These are phyloP conservation scores for Nakataea oryzae DNA, from an alignment of 2,329 filamentous ascomycete species.

Conservation along the genomic window DNA sequence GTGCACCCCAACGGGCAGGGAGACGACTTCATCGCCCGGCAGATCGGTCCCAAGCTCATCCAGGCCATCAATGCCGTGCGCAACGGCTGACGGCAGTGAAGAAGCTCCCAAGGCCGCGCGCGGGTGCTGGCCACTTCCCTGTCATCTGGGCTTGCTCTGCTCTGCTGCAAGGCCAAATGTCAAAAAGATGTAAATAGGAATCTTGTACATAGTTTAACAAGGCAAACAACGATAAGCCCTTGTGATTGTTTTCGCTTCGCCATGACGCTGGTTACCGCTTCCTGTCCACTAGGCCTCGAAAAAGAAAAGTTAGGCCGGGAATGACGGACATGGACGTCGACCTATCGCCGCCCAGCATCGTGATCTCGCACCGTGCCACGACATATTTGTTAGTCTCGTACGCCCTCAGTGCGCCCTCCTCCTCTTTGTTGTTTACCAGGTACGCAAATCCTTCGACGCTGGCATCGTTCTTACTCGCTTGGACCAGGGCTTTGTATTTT, in stretches of 20 bases:
- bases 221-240: too few species aligned
- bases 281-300: not conserved
- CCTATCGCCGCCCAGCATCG: not conserved
- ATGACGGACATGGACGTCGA: not conserved
- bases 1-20: conserved; percentile 27
- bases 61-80: conserved; percentile 16
- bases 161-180: not conserved
- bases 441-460: not conserved
- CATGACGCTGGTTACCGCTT: not conserved
- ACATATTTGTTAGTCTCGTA: not conserved
- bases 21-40: conserved; percentile 20
- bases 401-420: not conserved
- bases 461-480: not conserved
- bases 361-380: not conserved
- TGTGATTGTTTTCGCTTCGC: not conserved
- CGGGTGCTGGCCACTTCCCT: too few species aligned
- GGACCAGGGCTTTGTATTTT: not conserved
- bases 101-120: too few species aligned
- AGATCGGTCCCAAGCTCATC: conserved; percentile 20
- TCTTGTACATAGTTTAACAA: not conserved
- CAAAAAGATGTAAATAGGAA: not conserved
- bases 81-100: not conserved
- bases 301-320: not conserved
- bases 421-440: not conserved
- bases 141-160: not conserved